These are phyloP conservation scores for Micractinium sp. DNA, from an alignment of 139 green algal species.

Conservation along the genomic window DNA sequence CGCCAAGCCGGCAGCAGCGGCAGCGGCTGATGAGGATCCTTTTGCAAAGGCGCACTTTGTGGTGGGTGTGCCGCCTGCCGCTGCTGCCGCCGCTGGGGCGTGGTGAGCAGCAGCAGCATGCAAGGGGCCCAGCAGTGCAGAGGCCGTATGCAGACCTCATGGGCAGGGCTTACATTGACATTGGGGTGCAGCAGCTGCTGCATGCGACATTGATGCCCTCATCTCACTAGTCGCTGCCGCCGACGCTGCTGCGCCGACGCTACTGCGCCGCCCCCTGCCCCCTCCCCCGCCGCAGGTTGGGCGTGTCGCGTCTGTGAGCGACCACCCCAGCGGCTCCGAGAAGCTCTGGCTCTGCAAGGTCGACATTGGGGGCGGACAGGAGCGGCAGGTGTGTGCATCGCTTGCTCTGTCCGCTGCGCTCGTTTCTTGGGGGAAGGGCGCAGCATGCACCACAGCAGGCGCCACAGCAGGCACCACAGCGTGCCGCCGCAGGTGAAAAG, in stretches of 20 bases:
- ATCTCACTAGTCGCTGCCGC: neutral
- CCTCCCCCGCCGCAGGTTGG: neutral
- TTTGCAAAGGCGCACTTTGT: constrained; percentile 19
- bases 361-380: constrained; percentile 14
- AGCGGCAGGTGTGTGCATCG: constrained; percentile 1
- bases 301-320: neutral
- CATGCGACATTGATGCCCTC: neutral
- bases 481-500: neutral
- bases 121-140: neutral
- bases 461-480: too few species aligned
- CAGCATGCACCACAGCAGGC: too few species aligned
- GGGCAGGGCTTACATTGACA: neutral
- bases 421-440: too few species aligned
- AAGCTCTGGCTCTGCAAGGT: constrained; percentile 33
- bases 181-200: neutral
- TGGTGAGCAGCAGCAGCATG: neutral
- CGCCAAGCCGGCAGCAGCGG: neutral
- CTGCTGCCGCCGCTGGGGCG: neutral
- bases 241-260: too few species aligned
- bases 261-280: too few species aligned
- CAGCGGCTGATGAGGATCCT: constrained; percentile 4
- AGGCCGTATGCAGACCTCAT: neutral
- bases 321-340: constrained; percentile 27
- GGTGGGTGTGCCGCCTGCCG: neutral
- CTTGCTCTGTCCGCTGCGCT: neutral